Base-by-base conservation (phyloP, 306 rosid species). In the Gleditsia sinensis region DNA sequence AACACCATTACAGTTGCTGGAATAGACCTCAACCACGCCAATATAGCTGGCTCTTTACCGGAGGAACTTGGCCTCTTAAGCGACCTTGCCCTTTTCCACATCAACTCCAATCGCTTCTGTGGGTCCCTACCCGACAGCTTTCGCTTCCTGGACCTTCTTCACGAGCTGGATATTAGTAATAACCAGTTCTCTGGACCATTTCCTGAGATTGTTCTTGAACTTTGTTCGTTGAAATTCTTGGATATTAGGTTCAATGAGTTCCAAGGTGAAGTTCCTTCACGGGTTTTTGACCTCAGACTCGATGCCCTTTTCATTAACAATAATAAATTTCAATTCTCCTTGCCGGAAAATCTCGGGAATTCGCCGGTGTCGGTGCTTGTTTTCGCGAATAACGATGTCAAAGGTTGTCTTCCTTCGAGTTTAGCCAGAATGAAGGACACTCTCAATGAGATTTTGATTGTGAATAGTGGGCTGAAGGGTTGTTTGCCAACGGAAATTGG, bases 301-400 rank as follows among this genome's bases (percentile, higher is more conserved):
- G 97, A 94, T 16, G 98, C 96, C 2, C 28, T 94, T 39, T 94
- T 94, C 74, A 49, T 94, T 14, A 94, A 94, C 86, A 75, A 91
- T 74, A 94, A 94, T 67, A 83, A 80, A 1, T 94, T 94, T 20
- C 62, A 60, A 1, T 81, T 84, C 23, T 86, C 90, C 0, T 43
- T 91, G 4, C 97, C 97, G 0, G 75, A 78, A 3, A 94, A 83
- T 61, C 74, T 94, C 0, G 97, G 88, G 1, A 78, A 89, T 27
- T 79, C 83, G 1, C 39, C 96, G 3, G 91, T 75, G 37, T 94
- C 98, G 0, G 96, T 85, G 0, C 9, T 91, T 12, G 98, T 91
- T 12, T 72, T 94, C 10, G 97, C 98, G 2, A 88, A 91, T 28
- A 94, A 89, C 50, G 51, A 83, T 19, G 72, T 94, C 1, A 80